Conservation (phyloP, 1,284 basidiomycete genomes). For the Tilletia walkeri region DNA sequence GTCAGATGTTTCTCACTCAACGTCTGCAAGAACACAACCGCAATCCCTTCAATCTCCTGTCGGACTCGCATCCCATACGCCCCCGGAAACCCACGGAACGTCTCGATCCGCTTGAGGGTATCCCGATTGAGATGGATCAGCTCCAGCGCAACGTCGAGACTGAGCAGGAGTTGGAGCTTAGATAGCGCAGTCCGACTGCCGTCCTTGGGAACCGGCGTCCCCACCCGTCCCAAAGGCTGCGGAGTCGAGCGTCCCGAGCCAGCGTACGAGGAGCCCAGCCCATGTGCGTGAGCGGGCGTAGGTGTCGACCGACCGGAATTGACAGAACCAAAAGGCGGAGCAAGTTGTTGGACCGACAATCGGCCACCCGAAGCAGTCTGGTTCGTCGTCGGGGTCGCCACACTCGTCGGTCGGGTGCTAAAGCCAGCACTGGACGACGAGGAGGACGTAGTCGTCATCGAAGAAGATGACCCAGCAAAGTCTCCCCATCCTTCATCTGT, state of each 20-base stretch:
- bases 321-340: neutral
- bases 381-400: neutral
- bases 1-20: constrained; percentile 76
- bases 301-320: constrained; percentile 5
- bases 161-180: constrained; percentile 80
- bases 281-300: neutral
- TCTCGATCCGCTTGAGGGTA: constrained; percentile 84
- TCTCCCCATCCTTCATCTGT: constrained; percentile 7
- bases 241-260: constrained; percentile 6
- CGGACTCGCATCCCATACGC: constrained; percentile 73
- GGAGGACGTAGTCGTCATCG: neutral
- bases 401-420: neutral
- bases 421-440: neutral
- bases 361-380: neutral
- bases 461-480: neutral
- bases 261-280: neutral
- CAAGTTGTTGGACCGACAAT: neutral
- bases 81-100: constrained; percentile 80
- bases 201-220: neutral
- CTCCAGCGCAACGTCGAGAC: constrained; percentile 83
- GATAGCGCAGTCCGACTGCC: constrained; percentile 57
- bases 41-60: constrained; percentile 76
- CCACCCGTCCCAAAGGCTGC: neutral
- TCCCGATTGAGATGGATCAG: constrained; percentile 90
- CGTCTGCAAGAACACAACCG: constrained; percentile 76